Conservation (phyloP, 129 eudicot genomes). For the Scalesia atractyloides region DNA sequence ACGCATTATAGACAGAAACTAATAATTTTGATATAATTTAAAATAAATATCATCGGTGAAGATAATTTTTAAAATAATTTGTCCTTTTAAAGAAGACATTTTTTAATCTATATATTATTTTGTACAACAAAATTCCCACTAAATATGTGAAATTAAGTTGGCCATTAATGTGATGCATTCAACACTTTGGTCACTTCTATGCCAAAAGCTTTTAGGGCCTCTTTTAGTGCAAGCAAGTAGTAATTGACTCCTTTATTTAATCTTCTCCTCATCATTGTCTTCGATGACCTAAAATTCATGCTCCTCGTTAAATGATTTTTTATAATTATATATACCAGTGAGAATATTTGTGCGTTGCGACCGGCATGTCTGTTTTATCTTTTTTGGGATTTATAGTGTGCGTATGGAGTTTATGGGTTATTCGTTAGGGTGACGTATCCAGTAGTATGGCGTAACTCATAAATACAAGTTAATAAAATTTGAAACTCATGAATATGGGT, state of each 20-base stretch:
- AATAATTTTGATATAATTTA: background rate
- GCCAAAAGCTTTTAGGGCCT: slow-evolving; percentile 13
- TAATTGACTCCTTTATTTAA: slow-evolving; percentile 20
- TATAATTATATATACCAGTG: too few relatives aligned
- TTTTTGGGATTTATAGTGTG: too few relatives aligned
- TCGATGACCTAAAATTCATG: background rate
- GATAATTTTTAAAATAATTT: background rate
- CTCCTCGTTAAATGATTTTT: background rate
- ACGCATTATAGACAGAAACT: slow-evolving; percentile 4
- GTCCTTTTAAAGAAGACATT: slow-evolving; percentile 18
- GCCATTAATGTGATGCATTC: slow-evolving; percentile 24
- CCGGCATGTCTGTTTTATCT: too few relatives aligned
- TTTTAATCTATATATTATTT: background rate
- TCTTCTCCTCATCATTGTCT: slow-evolving; percentile 17
- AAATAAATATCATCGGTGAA: too few relatives aligned
- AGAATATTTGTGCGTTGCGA: too few relatives aligned
- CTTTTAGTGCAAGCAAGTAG: slow-evolving; percentile 23
- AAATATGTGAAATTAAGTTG: slow-evolving; percentile 29
- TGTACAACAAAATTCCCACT: slow-evolving; percentile 28
- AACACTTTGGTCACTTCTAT: slow-evolving; percentile 15
- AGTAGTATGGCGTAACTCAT: too few relatives aligned
- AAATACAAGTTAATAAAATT: too few relatives aligned
- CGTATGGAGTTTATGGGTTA: too few relatives aligned
- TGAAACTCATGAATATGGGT: too few relatives aligned
- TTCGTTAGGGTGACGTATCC: too few relatives aligned